Percentiles rank a stretch among this genome's conserved stretches.
phyloP scores from a whole-genome alignment of 2,329 filamentous ascomycete species.

The Proliferodiscus dingleyae region DNA sequence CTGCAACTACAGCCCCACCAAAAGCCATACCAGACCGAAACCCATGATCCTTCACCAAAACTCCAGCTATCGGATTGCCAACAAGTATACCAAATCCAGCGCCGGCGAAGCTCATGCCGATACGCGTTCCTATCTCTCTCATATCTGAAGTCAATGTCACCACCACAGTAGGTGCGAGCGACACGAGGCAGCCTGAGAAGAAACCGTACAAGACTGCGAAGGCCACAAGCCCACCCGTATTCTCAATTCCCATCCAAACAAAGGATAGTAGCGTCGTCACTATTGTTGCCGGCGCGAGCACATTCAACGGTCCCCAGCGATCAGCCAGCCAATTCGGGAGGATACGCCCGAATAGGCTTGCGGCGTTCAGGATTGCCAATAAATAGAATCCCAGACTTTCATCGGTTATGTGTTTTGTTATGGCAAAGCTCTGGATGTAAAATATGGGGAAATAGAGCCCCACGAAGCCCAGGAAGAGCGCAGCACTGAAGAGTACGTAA shows the following conservation, averaged over 20 bases:
- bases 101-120: background rate
- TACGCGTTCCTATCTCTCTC: background rate
- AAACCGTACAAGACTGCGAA: slow-evolving; percentile 17
- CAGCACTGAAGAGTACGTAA: slow-evolving; percentile 35
- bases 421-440: slow-evolving; percentile 17
- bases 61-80: background rate
- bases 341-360: slow-evolving; percentile 19
- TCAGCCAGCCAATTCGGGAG: slow-evolving; percentile 19
- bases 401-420: slow-evolving; percentile 8
- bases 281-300: slow-evolving; percentile 31
- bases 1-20: background rate
- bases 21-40: background rate
- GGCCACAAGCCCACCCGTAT: slow-evolving; percentile 11
- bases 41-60: background rate
- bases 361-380: slow-evolving; percentile 18
- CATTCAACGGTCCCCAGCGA: slow-evolving; percentile 19
- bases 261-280: slow-evolving; percentile 11
- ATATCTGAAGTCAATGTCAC: slow-evolving; percentile 9
- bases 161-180: slow-evolving; percentile 13
- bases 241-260: slow-evolving; percentile 9
- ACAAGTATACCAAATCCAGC: background rate
- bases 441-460: slow-evolving; percentile 22
- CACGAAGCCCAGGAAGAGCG: slow-evolving; percentile 39
- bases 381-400: slow-evolving; percentile 18
- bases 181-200: slow-evolving; percentile 16